These are phyloP conservation scores for Berberis thunbergii DNA, from an alignment of 164 flowering plant species.

Conservation along the genomic window DNA sequence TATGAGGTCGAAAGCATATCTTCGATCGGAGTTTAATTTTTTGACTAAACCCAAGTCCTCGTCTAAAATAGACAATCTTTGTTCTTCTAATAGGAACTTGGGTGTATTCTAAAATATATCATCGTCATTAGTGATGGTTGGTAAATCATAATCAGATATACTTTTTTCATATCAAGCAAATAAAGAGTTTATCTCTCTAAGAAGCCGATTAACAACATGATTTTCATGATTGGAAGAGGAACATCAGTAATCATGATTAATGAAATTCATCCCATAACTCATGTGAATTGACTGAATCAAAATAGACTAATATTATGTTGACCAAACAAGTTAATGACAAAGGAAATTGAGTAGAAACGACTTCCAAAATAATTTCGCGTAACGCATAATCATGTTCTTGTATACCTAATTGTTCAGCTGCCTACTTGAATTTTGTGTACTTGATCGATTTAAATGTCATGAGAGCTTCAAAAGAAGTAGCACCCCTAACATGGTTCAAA, in stretches of 20 bases:
- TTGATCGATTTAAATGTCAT: background rate
- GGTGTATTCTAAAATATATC: background rate
- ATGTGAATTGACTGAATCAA: background rate
- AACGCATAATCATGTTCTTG: background rate
- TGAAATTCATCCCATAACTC: slow-evolving; percentile 1
- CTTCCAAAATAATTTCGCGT: background rate
- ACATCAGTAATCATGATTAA: too few species aligned
- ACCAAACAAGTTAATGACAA: background rate
- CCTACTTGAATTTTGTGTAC: background rate
- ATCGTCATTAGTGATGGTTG: background rate
- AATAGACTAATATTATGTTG: background rate
- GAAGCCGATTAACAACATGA: background rate
- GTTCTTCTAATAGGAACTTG: background rate
- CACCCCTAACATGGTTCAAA: slow-evolving; percentile 2
- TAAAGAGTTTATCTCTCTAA: background rate
- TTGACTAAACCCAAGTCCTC: background rate
- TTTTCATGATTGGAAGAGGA: background rate
- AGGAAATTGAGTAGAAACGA: background rate
- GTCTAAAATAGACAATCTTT: background rate
- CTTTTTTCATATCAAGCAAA: background rate
- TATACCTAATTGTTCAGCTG: background rate
- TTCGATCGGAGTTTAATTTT: background rate
- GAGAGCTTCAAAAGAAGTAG: slow-evolving; percentile 1
- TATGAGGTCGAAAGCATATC: background rate
- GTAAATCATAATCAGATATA: background rate